These are phyloP conservation scores for Vanrija pseudolonga DNA, from an alignment of 1,284 basidiomycete species.

Conservation along the genomic window DNA sequence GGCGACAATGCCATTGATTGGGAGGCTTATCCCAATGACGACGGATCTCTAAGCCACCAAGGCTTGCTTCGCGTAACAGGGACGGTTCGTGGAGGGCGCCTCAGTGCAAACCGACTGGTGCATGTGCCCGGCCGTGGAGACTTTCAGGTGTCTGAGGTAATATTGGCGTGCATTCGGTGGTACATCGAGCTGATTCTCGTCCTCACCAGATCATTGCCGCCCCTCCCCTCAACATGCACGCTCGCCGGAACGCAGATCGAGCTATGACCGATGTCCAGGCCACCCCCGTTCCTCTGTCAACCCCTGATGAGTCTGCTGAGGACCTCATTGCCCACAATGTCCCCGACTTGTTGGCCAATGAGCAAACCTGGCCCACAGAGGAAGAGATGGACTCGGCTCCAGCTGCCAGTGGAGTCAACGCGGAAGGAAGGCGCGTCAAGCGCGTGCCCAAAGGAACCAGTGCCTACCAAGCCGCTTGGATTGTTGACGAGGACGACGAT, in stretches of 20 bases:
- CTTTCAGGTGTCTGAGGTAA: constrained; percentile 74
- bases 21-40: constrained; percentile 50
- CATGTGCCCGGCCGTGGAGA: constrained; percentile 89
- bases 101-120: constrained; percentile 81
- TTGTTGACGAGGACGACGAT: constrained; percentile 66
- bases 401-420: constrained; percentile 33
- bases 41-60: constrained; percentile 21
- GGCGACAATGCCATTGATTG: constrained; percentile 53
- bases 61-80: constrained; percentile 72
- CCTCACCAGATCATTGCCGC: constrained; percentile 30
- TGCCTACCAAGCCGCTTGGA: constrained; percentile 91
- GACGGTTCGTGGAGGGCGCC: constrained; percentile 69
- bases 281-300: constrained; percentile 35
- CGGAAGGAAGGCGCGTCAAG: constrained; percentile 56
- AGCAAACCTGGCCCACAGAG: constrained; percentile 98
- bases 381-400: constrained; percentile 71
- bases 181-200: not conserved
- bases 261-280: not conserved
- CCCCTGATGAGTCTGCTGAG: constrained; percentile 66
- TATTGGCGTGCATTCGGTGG: constrained; percentile 16
- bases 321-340: constrained; percentile 84
- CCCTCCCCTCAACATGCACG: constrained; percentile 3
- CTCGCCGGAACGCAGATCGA: too few species aligned
- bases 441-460: constrained; percentile 84
- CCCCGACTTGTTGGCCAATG: constrained; percentile 83